Base-by-base conservation (phyloP, 2,329 filamentous ascomycete species). In the Penicillium sp. region DNA sequence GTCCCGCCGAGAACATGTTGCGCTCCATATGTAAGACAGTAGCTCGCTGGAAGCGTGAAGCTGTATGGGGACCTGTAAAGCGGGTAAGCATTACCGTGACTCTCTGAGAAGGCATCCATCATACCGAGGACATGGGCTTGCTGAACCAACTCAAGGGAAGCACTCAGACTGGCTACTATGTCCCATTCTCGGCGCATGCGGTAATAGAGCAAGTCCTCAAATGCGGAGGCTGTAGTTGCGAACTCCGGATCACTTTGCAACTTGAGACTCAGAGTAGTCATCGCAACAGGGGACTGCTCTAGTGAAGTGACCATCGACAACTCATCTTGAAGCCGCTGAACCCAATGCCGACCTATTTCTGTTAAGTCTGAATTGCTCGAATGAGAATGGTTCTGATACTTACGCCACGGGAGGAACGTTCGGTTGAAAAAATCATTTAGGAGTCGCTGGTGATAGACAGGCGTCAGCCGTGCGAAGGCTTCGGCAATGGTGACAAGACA, bases 51-150 rank as follows among this genome's bases (percentile, higher is more conserved):
- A 47, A 47, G 9, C 45, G 45, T 9, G 16, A 25, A 7, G 37
- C 45, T 22, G 45, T 13, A 2, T 40, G 14, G 10, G 42, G 48
- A 1, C 50, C 50, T 53, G 16, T 3, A 12, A 22, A 14, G 19
- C 28, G 3, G n/a, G 4, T 30, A 4, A 6, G 11, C 14, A 34
- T 45, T 9, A 30, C 14, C 25, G 7, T 4, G 2, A 16, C 2
- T 19, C 14, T 27, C 2, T 35, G 12, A 13, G 14, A 10, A n/a
- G 5, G 14, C 4, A n/a, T 34, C 12, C 3, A 10, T 10, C 22
- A 14, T 49, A 53, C 46, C 46, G 37, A 55, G 50, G 10, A 40
- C 14, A 25, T 38, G 50, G 10, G 53, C 46, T 28, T 51, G n/a
- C n/a, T 53, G 43, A 12, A 53, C 19, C 28, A 51, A 49, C 41